Base-by-base conservation (phyloP, 495 filamentous ascomycete species). In the Aspergillus kassunensis region DNA sequence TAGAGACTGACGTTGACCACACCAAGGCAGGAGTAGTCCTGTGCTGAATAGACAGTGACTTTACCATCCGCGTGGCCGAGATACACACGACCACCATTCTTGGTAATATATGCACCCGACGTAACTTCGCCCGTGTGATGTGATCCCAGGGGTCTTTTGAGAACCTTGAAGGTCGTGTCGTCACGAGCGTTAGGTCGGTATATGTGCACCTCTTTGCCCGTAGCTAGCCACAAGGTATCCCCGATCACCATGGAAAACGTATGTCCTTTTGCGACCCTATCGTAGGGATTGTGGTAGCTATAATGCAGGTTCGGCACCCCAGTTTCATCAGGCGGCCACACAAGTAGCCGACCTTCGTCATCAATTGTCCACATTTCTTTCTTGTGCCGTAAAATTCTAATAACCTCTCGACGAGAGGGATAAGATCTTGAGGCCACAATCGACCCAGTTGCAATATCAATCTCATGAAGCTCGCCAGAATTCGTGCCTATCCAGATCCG, bases 281-380 rank as follows among this genome's bases (percentile, higher is more conserved):
- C 82, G 77, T 81, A 77, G 7, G 85, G 84, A 10, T 77, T 84
- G 48, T 74, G 70, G 44, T 73, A 74, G 58, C 72, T 77, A 52
- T 81, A 80, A 44, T 80, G 76, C 18, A 98, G 69, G 53, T 79
- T 90, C 0, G 91, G 90, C 1, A 80, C 71, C 1, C 90, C 90
- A 10, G 77, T 77, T 37, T 84, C 80, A 65, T 92, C 89, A 16
- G 91, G 85, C 7, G 80, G 79, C 93, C 93, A 98, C 18, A 97
- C 80, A 52, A 89, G 82, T 18, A 98, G 74, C 33, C 86, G 90
- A 11, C 93, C 93, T 55, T 87, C 84, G 51, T 96, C 91, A 68
- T 97, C 95, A 12, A 97, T 59, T 2, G 91, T 90, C 93, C 93
- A 98, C 74, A 98, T 84, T 56, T 95, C 87, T 57, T 90, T 88